Evolutionary conservation across 2,329 filamentous ascomycete species (phyloP).

Genomic region (Aspergillus jensenii): DNA sequence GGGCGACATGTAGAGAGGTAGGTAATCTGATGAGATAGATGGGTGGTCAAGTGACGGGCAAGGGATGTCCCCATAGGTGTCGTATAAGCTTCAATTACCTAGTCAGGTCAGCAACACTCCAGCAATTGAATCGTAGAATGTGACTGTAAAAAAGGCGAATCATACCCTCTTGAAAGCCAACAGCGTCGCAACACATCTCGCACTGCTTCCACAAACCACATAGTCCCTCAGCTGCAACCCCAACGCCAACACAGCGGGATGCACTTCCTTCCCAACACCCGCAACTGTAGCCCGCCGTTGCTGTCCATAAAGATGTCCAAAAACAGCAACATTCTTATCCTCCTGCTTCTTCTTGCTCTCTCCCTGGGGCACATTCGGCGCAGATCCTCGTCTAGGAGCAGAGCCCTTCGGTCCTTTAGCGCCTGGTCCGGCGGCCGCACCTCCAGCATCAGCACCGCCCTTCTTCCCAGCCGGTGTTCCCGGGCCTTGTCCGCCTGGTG

Average conservation of each 20-base stretch:
- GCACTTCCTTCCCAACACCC: conserved; percentile 68
- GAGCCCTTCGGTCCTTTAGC: conserved; percentile 32
- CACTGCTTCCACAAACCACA: conserved; percentile 83
- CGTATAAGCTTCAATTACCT: conserved; percentile 91
- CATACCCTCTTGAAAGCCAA: conserved; percentile 82
- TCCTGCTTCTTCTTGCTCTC: conserved; percentile 57
- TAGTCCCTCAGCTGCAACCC: conserved; percentile 91
- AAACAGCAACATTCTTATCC: conserved; percentile 69
- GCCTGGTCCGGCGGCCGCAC: conserved; percentile 25
- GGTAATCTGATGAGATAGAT: conserved; percentile 93
- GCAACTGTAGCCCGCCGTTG: conserved; percentile 65
- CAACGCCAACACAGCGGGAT: conserved; percentile 79
- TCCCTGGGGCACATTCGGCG: conserved; percentile 37
- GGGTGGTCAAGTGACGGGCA: conserved; percentile 84
- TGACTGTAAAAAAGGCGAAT: conserved; percentile 7
- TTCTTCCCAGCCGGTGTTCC: conserved; percentile 27
- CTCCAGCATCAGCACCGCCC: conserved; percentile 26
- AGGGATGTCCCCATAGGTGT: conserved; percentile 83
- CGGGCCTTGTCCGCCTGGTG: conserved; percentile 29
- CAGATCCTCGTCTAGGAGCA: conserved; percentile 36
- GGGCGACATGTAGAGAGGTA: conserved; percentile 93
- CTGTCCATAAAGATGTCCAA: conserved; percentile 80
- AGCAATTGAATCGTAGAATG: neutral
- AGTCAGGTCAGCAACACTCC: conserved; percentile 18
- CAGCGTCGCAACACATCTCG: conserved; percentile 81